These are phyloP conservation scores for Elsinoe ampelina DNA, from an alignment of 2,329 filamentous ascomycete genomes.

Conservation along the genomic window DNA sequence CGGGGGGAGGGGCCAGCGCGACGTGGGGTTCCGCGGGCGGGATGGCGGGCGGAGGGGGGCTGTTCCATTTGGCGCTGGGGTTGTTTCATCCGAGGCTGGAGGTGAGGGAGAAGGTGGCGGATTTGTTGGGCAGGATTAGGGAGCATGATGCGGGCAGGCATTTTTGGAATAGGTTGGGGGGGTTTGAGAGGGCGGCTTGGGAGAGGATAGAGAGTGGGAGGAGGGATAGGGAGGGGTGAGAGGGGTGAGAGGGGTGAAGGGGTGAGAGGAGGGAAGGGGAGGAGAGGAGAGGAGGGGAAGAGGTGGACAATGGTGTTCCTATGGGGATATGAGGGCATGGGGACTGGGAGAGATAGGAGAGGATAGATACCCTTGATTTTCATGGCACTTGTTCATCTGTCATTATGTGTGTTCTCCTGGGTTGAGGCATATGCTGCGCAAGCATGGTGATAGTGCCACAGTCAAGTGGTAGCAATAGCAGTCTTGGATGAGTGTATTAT, in stretches of 20 bases:
- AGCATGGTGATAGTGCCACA: no score
- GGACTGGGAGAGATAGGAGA: no score
- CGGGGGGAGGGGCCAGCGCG: slow-evolving; percentile 15
- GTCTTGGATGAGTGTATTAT: neutral
- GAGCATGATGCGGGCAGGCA: slow-evolving; percentile 85
- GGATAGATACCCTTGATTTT: no score
- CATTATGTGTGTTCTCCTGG: no score
- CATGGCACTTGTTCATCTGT: no score
- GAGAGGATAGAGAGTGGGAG: slow-evolving; percentile 64
- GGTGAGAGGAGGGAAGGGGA: neutral
- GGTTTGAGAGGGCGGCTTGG: slow-evolving; percentile 82
- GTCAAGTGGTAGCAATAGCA: no score
- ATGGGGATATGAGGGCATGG: no score
- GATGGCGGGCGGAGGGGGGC: slow-evolving; percentile 73
- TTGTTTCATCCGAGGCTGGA: slow-evolving; percentile 81
- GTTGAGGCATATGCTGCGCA: no score
- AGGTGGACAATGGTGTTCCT: no score
- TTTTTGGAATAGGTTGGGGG: slow-evolving; percentile 79
- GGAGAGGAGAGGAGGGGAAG: no score
- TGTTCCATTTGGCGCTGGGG: slow-evolving; percentile 86
- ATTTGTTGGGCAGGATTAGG: slow-evolving; percentile 70
- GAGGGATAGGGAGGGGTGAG: slow-evolving; percentile 23
- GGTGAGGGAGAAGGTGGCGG: slow-evolving; percentile 67
- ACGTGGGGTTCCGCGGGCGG: slow-evolving; percentile 45
- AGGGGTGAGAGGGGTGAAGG: neutral